Base-by-base conservation (phyloP, 1,284 basidiomycete species). In the Omphalotus olearius region DNA sequence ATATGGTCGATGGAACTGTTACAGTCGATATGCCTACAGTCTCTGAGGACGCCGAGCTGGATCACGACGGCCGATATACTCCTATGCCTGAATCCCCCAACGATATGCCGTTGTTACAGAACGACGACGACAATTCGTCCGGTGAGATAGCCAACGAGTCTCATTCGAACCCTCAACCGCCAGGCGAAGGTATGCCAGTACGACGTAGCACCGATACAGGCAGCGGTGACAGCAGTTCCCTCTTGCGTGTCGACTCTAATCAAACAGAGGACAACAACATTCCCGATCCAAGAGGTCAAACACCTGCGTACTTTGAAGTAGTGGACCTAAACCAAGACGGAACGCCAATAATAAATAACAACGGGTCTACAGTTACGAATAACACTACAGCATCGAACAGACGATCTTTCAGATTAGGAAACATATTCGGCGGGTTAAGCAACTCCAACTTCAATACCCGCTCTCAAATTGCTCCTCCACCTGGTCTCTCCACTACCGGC, bases 291-390 rank as follows among this genome's bases (percentile, higher is more conserved):
- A 67, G 79, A 53, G 86, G 81, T 23, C 77, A 80, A 40, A 80
- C 82, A 7, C 85, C 85, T 5, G 64, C 83, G 0, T 88, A 88
- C 62, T 76, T 75, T 47, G 84, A 87, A 64, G 78, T 76, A 14
- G 66, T 80, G 6, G 66, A 69, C 41, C 56, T 59, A 6, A 55
- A 49, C 10, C 53, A 57, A 13, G 60, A 60, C 35, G 28, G 46
- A 11, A n/a, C 23, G 23, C 17, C 47, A 1, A 16, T 23, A 6
- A 11, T 33, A 18, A 44, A 10, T 9, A 35, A 36, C 28, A 42
- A 23, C 23, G 23, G 5, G 23, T 23, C 23, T 33, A 39, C 51
- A 17, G 9, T 45, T 20, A 43, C 53, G 17, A 16, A 25, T 9
- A 38, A 37, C 23, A 26, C 39, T 17, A 41, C 20, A 45, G 14